Base-by-base conservation (phyloP, 768 basidiomycete genomes). In the Termitomyces sp. region DNA sequence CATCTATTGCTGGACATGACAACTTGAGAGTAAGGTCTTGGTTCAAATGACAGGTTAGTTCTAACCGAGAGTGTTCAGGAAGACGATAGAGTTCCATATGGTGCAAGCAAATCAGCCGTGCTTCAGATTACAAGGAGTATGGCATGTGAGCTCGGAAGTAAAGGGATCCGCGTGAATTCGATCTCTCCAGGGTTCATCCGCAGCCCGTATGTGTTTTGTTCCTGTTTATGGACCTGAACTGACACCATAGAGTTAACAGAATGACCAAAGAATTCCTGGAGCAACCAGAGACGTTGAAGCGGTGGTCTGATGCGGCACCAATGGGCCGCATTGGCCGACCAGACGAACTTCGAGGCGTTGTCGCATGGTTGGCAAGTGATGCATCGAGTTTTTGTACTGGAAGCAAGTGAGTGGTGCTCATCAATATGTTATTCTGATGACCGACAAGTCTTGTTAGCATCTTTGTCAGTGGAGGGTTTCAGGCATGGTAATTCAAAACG, bases 301-400 rank as follows among this genome's bases (percentile, higher is more conserved):
- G 83, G 62, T 90, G 87, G 90, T 84, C 85, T 33, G 67, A 69
- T 42, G 56, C 80, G 68, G 88, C 87, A 64, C 90, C 89, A 1
- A 69, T 90, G 58, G 84, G 84, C 1, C 78, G 90, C 7, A 76
- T 91, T n/a, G 89, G 89, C 4, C 73, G 85, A 14, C 78, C 84
- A 0, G 87, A 90, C 63, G 88, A 91, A 67, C 66, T 90, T 64
- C 76, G 89, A 3, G 89, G 90, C 1, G 86, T 87, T 0, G 75
- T 80, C 43, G 70, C 80, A 0, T 91, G 88, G 88, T 71, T 91
- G 9, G 84, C 87, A 24, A 83, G 82, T 61, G 87, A 89, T 58
- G 88, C 88, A 48, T 87, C 85, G 7, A 87, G 81, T 40, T 91
- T 85, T 67, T 88, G 87, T 66, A 90, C 89, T 0, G 87, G 88